Percentiles rank a stretch among this genome's conserved stretches.
phyloP scores from a whole-genome alignment of 2,329 filamentous ascomycete genomes.

The Paraphaeosphaeria minitans region DNA sequence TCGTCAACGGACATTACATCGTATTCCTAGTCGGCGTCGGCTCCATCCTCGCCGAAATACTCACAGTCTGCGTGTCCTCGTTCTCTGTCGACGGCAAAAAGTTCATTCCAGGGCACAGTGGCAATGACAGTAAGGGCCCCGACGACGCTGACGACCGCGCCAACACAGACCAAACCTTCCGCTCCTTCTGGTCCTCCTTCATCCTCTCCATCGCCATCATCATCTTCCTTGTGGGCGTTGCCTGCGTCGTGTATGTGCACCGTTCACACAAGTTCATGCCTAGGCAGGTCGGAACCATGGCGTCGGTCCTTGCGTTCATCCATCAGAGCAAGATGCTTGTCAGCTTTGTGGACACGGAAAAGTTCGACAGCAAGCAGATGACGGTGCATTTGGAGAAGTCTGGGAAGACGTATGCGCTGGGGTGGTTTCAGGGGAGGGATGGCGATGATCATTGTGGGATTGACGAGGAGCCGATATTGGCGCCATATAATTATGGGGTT shows the following conservation, averaged over 20 bases:
- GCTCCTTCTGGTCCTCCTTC: constrained; percentile 71
- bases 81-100: constrained; percentile 68
- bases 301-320: constrained; percentile 75
- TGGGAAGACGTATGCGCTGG: constrained; percentile 74
- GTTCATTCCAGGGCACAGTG: constrained; percentile 53
- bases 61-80: constrained; percentile 71
- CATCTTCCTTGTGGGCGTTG: constrained; percentile 66
- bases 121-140: constrained; percentile 22
- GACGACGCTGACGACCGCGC: constrained; percentile 24
- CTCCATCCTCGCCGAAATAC: constrained; percentile 72
- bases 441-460: constrained; percentile 76
- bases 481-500: constrained; percentile 67
- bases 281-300: constrained; percentile 78
- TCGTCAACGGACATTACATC: constrained; percentile 67
- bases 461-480: constrained; percentile 74
- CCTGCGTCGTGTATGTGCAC: constrained; percentile 63
- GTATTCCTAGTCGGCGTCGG: constrained; percentile 73
- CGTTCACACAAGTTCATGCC: constrained; percentile 74
- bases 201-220: constrained; percentile 67
- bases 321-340: constrained; percentile 81
- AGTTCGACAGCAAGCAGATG: constrained; percentile 66
- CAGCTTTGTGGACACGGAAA: constrained; percentile 73
- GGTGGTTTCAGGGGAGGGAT: constrained; percentile 77
- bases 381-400: constrained; percentile 62
- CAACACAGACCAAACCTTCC: constrained; percentile 51